phyloP scores from a whole-genome alignment of 768 basidiomycete genomes.

The Tubosaeta sp. region DNA sequence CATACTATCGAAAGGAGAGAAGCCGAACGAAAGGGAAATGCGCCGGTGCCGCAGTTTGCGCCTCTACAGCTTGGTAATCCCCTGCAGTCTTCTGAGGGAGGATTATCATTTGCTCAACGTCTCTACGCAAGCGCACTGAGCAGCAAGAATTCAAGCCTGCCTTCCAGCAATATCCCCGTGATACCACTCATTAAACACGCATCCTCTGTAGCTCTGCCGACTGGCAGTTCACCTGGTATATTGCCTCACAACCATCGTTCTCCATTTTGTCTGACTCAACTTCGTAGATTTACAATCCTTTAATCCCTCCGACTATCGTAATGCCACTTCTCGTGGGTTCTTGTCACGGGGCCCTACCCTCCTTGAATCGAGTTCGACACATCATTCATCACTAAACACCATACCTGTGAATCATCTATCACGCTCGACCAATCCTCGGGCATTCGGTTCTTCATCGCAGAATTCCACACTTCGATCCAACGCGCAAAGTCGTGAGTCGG shows the following conservation, averaged over 20 bases:
- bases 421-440: background rate
- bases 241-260: background rate
- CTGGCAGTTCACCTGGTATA: background rate
- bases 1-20: conserved; percentile 18
- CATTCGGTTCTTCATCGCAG: background rate
- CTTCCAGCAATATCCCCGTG: conserved; percentile 3
- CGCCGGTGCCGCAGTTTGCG: background rate
- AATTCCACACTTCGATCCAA: background rate
- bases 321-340: conserved; percentile 2
- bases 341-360: conserved; percentile 1
- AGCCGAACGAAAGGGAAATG: background rate
- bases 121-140: conserved; percentile 40
- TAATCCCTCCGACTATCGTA: conserved; percentile 11
- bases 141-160: conserved; percentile 9
- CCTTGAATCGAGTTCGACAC: background rate
- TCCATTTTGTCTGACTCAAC: background rate
- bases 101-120: conserved; percentile 37
- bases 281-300: conserved; percentile 2
- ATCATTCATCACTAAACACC: conserved; percentile 1
- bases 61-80: background rate
- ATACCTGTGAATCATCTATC: background rate
- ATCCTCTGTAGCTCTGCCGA: background rate
- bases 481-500: background rate
- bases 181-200: conserved; percentile 1
- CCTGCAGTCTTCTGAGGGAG: conserved; percentile 8